Evolutionary conservation across 106 monocot genomes (phyloP), one percentile per base, ranked within the genome.

Genomic region (Iris macrosiphon): DNA sequence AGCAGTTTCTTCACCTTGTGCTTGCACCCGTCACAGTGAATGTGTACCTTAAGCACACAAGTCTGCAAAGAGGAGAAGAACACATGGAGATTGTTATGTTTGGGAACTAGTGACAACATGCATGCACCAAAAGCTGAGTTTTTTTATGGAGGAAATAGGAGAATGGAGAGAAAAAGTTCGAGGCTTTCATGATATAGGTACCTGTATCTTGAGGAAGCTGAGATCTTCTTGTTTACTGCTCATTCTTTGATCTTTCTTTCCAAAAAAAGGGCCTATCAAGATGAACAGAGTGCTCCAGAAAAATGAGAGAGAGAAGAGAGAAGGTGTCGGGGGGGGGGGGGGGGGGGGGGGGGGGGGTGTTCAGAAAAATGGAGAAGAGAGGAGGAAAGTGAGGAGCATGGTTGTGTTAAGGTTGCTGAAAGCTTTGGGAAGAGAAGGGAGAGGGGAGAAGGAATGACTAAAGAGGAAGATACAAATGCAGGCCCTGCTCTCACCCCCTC

Each of bases 11-110:
- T 85, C 51, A 85, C 84, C 61, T 85, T 79, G 65, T 85, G 79
- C 69, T 79, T 85, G 61, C 84, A 85, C 23, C 84, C 84, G 57
- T 85, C 84, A 58, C 84, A 85, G 65, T 85, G 79, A 41, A 85
- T 85, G 72, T 76, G 75, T 57, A 85, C 84, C 61, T 85, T 85
- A 29, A 85, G 68, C 27, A 75, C 57, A 65, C 75, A 85, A 18
- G 72, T 79, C 84, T 85, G 69, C 63, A 58, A 52, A 20, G 13
- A 24, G n/a, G 25, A 4, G 12, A 6, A 42, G 8, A 46, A 46
- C n/a, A 2, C 7, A 7, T 46, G 20, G 45, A 16, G 20, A 46
- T 1, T 0, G 6, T 19, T 17, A 13, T 19, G 20, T 17, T 15
- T 13, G 20, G 20, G n/a, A 13, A 1, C 45, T 17, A 46, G 20